Conservation (phyloP, 2,329 filamentous ascomycete genomes). For the Emergomyces africanus region DNA sequence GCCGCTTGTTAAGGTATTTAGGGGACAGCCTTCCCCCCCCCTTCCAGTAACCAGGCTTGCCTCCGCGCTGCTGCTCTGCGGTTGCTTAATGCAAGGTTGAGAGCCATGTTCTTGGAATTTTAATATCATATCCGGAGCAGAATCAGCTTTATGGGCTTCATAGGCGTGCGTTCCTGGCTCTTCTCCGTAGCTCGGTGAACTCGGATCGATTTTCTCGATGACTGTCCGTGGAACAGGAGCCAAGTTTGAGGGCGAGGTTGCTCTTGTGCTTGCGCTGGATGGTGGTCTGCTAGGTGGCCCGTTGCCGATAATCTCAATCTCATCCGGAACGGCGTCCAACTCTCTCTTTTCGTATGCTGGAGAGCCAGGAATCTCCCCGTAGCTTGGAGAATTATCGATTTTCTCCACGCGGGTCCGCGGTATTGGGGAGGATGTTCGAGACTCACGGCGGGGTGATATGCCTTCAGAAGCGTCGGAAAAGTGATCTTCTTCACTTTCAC, state of each 20-base stretch:
- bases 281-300: slow-evolving; percentile 28
- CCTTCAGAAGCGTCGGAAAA: slow-evolving; percentile 55
- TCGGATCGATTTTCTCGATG: slow-evolving; percentile 48
- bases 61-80: not conserved
- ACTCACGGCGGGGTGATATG: slow-evolving; percentile 23
- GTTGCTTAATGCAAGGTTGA: not conserved
- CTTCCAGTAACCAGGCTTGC: slow-evolving; percentile 15
- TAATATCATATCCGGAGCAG: slow-evolving; percentile 45
- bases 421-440: slow-evolving; percentile 39
- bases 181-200: slow-evolving; percentile 46
- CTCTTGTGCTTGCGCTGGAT: slow-evolving; percentile 31
- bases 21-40: not conserved
- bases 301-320: slow-evolving; percentile 46
- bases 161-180: slow-evolving; percentile 48
- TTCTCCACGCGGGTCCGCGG: slow-evolving; percentile 51
- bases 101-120: slow-evolving; percentile 22
- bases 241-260: slow-evolving; percentile 38
- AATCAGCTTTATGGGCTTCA: slow-evolving; percentile 44
- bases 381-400: slow-evolving; percentile 44
- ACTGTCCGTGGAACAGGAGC: slow-evolving; percentile 45
- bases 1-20: not conserved
- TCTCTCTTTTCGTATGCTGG: slow-evolving; percentile 45
- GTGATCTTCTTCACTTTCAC: slow-evolving; percentile 46
- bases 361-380: slow-evolving; percentile 52
- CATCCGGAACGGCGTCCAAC: slow-evolving; percentile 50